Base-by-base conservation (phyloP, 768 basidiomycete species). In the Pleurotus sapidus region DNA sequence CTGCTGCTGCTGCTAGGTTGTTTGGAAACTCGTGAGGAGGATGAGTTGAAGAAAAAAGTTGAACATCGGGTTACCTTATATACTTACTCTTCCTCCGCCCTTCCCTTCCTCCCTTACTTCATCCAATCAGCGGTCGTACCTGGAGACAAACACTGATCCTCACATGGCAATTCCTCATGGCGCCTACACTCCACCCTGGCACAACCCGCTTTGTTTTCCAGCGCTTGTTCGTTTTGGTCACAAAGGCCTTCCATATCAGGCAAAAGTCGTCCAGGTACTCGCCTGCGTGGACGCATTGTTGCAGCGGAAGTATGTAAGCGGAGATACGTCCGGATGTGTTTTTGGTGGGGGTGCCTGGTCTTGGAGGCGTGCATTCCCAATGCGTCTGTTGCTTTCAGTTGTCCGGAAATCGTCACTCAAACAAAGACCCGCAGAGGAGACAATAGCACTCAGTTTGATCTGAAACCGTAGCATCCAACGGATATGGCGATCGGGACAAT, bases 41-140 rank as follows among this genome's bases (percentile, higher is more conserved):
- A 39, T 38, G 51, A 42, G 30, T 34, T 34, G 30, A 34, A 34
- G 30, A 54, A 54, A 53, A 54, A 54, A 54, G 20, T 48, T 48
- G 51, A 39, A 54, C 51, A 20, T 45, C 34, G 51, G 51, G 39
- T 23, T n/a, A 20, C 39, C 20, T n/a, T 54, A 54, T 54, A 54
- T 54, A 54, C 38, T 18, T 54, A 54, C 38, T 18, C 4, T 15
- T 34, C 30, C 27, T 34, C 30, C 30, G 30, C 30, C 30, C 30
- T 34, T 34, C 30, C 30, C 30, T 34, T 34, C 30, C 30, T 34
- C 30, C 30, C 30, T 42, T 25, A 4, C 20, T 20, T 37, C 39
- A 8, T 43, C 37, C 38, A 39, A 53, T 53, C 38, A 25, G 14
- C 51, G 8, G n/a, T 45, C n/a, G 42, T n/a, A 6, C 42, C n/a